Evolutionary conservation across 179 eudicot genomes (phyloP).

Genomic region (Corrigiola litoralis): DNA sequence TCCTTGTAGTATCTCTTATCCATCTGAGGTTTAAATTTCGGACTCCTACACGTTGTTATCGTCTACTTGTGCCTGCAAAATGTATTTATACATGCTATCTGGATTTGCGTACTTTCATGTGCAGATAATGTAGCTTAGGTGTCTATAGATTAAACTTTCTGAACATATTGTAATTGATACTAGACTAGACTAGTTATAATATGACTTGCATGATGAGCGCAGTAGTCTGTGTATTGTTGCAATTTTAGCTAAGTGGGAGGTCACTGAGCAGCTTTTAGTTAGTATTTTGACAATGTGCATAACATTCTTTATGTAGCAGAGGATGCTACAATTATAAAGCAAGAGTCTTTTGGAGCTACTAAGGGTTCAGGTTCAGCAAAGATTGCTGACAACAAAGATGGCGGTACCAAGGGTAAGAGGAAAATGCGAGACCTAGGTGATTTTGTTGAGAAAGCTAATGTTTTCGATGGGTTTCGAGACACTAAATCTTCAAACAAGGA

Average conservation of each 20-base stretch:
- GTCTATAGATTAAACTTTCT: neutral
- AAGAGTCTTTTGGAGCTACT: neutral
- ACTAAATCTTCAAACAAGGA: constrained; percentile 29
- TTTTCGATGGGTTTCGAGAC: constrained; percentile 30
- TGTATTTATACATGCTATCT: neutral
- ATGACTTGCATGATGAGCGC: neutral
- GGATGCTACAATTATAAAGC: constrained; percentile 5
- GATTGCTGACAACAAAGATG: constrained; percentile 13
- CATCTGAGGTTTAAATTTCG: too few relatives aligned
- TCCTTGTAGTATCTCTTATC: too few relatives aligned
- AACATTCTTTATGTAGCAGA: constrained; percentile 8
- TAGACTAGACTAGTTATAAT: neutral
- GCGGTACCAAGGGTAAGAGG: constrained; percentile 20
- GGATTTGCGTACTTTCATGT: neutral
- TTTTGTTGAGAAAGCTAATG: constrained; percentile 19
- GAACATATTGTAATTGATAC: neutral
- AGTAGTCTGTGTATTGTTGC: neutral
- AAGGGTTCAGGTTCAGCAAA: constrained; percentile 7
- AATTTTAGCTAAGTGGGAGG: neutral
- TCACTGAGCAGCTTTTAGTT: neutral
- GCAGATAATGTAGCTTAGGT: neutral
- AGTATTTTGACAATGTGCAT: neutral
- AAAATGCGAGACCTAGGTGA: constrained; percentile 21
- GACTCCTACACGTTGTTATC: neutral
- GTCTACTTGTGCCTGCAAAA: too few relatives aligned